A percentile compares a stretch with the other conserved stretches of the same genome.
Evolutionary conservation across 2,329 filamentous ascomycete genomes (phyloP).

Genomic region (Alternaria hordeiaustralica): DNA sequence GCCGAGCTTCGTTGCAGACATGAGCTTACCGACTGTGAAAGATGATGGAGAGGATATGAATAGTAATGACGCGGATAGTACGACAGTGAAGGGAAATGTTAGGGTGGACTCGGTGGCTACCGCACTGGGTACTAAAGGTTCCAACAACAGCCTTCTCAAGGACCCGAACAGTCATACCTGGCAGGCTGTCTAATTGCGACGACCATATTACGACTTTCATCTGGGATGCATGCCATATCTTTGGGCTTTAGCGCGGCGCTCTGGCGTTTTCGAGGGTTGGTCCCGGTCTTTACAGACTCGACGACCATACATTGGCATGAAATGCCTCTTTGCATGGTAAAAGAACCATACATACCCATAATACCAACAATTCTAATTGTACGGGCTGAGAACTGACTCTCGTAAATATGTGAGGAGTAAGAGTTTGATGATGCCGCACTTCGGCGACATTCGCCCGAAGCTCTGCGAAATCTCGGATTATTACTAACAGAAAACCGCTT

Average conservation of each 20-base stretch:
- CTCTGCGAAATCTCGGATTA: constrained; percentile 10
- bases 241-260: constrained; percentile 6
- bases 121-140: constrained; percentile 15
- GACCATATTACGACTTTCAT: background rate
- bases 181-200: constrained; percentile 7
- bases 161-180: background rate
- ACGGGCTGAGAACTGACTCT: background rate
- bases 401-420: background rate
- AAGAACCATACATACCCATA: background rate
- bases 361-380: background rate
- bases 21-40: constrained; percentile 10
- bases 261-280: background rate
- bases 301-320: background rate
- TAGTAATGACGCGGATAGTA: constrained; percentile 10
- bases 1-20: constrained; percentile 27
- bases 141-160: constrained; percentile 1
- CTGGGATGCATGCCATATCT: background rate
- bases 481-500: constrained; percentile 9
- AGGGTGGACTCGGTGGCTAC: constrained; percentile 24
- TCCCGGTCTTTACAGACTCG: background rate
- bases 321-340: background rate
- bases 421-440: background rate
- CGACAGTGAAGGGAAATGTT: constrained; percentile 10
- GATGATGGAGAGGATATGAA: constrained; percentile 8
- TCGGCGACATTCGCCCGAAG: constrained; percentile 17